A percentile compares a stretch with the other conserved stretches of the same genome.
phyloP scores from a whole-genome alignment of 192 early-diverging fungal genomes.

The Coemansia brasiliensis region DNA sequence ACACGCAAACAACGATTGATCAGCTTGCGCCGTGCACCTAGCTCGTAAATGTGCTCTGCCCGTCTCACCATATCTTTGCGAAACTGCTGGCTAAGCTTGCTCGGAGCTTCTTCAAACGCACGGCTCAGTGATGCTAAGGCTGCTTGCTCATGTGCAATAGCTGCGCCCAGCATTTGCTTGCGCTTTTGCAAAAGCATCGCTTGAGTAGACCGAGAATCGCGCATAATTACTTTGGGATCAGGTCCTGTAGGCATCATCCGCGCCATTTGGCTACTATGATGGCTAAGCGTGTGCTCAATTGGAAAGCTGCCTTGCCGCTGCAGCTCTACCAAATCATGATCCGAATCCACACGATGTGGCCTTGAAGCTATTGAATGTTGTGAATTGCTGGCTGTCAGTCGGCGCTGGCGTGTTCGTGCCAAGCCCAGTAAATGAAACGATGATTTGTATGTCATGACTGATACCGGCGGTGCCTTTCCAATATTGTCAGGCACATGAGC shows the following conservation, averaged over 20 bases:
- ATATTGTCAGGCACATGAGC: neutral
- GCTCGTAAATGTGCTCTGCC: slow-evolving; percentile 55
- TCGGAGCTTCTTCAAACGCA: slow-evolving; percentile 47
- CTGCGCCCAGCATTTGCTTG: slow-evolving; percentile 47
- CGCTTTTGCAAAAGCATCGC: slow-evolving; percentile 47
- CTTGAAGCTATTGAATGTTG: slow-evolving; percentile 20
- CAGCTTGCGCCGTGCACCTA: slow-evolving; percentile 50
- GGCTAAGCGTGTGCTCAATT: slow-evolving; percentile 20
- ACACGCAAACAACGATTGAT: slow-evolving; percentile 52
- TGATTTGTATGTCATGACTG: slow-evolving; percentile 50
- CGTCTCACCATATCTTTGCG: slow-evolving; percentile 40
- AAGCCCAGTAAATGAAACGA: slow-evolving; percentile 51
- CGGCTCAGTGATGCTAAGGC: slow-evolving; percentile 36
- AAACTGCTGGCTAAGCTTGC: slow-evolving; percentile 31
- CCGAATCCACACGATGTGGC: neutral
- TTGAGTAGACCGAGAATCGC: slow-evolving; percentile 52
- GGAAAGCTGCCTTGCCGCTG: slow-evolving; percentile 38
- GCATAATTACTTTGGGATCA: slow-evolving; percentile 54
- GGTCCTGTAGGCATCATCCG: slow-evolving; percentile 48
- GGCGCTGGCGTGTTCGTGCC: slow-evolving; percentile 42
- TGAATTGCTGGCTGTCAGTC: slow-evolving; percentile 45
- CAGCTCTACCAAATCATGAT: slow-evolving; percentile 16
- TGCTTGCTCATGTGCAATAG: slow-evolving; percentile 45
- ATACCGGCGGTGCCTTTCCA: slow-evolving; percentile 11
- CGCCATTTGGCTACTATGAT: slow-evolving; percentile 21